Base-by-base conservation (phyloP, 768 basidiomycete species). In the Leccinum olivaceopallidum region DNA sequence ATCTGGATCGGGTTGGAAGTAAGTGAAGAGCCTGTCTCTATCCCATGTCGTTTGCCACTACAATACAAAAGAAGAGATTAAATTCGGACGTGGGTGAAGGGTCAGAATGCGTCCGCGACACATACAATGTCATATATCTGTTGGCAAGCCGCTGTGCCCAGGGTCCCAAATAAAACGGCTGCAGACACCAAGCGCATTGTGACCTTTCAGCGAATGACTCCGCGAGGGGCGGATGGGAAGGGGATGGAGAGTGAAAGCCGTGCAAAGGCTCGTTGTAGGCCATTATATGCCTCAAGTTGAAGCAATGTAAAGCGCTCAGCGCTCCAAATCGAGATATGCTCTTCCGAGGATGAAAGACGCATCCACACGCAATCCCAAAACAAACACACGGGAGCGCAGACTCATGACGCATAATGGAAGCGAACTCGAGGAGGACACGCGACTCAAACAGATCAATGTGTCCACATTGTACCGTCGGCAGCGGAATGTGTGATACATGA, bases 41-140 rank as follows among this genome's bases (percentile, higher is more conserved):
- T 75, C 67, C 76, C 73, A 75, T 4, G 75, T 76, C 20, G 83
- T 86, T 77, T 86, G 83, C 81, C 82, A 86, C 86, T 87, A 55
- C 42, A 44, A 20, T 20, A n/a, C n/a, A n/a, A 10, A 42, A 39
- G 28, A 20, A 53, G 52, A 24, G 14, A 48, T 34, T 10, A 36
- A 8, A 32, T 32, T 6, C 32, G 50, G 24, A 42, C 6, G 48
- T 61, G 57, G 56, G 55, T 53, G 22, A 67, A 67, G 28, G 12
- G 22, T 18, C 1, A 16, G 30, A 37, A 50, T 39, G 24, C 13
- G 10, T 44, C 22, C 51, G 57, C 0, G 30, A 24, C 2, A 73
- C 81, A 57, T 63, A 84, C 83, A 32, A 82, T 77, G 57, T 83
- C 83, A 75, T 76, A 83, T 58, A 85, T 84, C 57, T 84, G 81